phyloP scores from a whole-genome alignment of 2,329 filamentous ascomycete species.

The Neofusicoccum laricinum region DNA sequence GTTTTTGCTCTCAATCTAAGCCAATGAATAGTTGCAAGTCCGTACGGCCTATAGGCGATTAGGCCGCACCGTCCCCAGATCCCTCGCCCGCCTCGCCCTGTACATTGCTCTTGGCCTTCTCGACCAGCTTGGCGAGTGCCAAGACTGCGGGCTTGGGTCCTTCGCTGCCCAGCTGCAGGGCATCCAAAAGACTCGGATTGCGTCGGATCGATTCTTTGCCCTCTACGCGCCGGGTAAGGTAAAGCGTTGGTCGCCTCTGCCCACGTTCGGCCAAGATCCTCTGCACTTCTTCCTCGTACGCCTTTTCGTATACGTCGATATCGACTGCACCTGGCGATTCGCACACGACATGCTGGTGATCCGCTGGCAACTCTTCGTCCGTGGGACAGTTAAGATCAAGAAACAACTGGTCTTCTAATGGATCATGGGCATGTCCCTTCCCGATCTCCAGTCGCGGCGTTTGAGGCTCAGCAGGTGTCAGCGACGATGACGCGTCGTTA shows the following conservation, averaged over 20 bases:
- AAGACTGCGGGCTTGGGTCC: conserved; percentile 34
- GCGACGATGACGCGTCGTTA: neutral
- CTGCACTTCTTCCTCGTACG: conserved; percentile 79
- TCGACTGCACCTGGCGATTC: conserved; percentile 84
- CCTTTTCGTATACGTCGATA: conserved; percentile 83
- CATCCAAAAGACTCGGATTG: conserved; percentile 27
- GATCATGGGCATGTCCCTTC: conserved; percentile 62
- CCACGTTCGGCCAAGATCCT: conserved; percentile 58
- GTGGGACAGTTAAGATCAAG: conserved; percentile 72
- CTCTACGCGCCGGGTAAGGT: conserved; percentile 51
- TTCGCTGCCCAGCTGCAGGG: conserved; percentile 28
- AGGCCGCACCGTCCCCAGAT: conserved; percentile 8
- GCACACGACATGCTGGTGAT: conserved; percentile 57
- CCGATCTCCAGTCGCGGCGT: conserved; percentile 19
- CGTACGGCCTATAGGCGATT: neutral
- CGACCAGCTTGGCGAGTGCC: conserved; percentile 27
- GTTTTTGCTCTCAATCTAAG: neutral
- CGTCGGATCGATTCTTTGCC: conserved; percentile 38
- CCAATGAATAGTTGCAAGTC: neutral
- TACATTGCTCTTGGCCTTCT: conserved; percentile 29
- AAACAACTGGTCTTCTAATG: conserved; percentile 63
- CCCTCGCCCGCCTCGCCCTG: neutral
- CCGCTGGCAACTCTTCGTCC: conserved; percentile 34
- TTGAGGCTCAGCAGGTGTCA: neutral
- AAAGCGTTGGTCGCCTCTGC: conserved; percentile 53